Base-by-base conservation (phyloP, 208 protist species). In the Leishmania martiniquensis region DNA sequence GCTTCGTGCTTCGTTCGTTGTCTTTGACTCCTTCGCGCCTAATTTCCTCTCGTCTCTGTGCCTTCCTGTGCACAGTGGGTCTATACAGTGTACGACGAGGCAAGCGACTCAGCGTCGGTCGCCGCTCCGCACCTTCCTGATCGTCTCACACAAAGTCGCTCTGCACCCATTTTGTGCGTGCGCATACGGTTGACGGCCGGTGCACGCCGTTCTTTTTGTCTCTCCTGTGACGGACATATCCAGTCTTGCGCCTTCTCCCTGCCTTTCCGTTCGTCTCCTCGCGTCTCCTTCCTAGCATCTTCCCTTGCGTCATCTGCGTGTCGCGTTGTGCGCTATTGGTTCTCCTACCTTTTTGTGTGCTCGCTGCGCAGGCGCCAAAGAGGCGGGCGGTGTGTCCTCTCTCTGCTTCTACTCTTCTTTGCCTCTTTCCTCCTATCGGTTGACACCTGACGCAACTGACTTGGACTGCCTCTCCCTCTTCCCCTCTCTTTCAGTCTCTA, bases 361-460 rank as follows among this genome's bases (percentile, higher is more conserved):
- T 62, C 57, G 29, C 57, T 37, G 57, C 29, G 57, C 34, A 62
- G 57, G 29, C 13, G 29, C 57, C 13, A 10, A 22, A n/a, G 22
- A n/a, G n/a, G 52, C 22, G 52, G 22, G 15, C 52, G 52, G 4
- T 15, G 5, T 22, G 9, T 57, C 9, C 52, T 57, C 47, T 51
- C 47, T 51, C 9, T 51, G 15, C 22, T 17, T 49, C 45, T 49
- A 12, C 55, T 20, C 17, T 62, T 62, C 51, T 59, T 57, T 62
- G 25, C 39, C 34, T 68, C 65, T 76, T 49, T 13, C 62, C 73
- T 71, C 32, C 71, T 60, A 76, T 75, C 80, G 63, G 34, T 73
- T 54, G 76, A 37, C 68, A 52, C 2, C 42, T 72, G 25, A 52
- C 29, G 68, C n/a, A 39, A 12, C 65, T 42, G 2, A 37, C 54